phyloP scores from a whole-genome alignment of 2,329 filamentous ascomycete genomes.

The Plectosphaerella plurivora region DNA sequence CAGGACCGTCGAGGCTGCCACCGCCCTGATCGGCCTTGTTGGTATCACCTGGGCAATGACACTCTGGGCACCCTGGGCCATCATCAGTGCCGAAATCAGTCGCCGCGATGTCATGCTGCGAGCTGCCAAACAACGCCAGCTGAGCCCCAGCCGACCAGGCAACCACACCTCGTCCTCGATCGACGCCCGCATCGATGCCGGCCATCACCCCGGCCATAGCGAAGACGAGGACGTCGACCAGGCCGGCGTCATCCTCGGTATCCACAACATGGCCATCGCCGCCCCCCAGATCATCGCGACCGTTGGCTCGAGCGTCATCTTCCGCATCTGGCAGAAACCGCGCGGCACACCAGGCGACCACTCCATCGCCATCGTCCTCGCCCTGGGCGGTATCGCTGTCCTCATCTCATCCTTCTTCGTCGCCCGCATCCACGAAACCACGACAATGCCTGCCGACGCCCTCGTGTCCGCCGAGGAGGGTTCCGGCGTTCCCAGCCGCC shows the following conservation, averaged over 20 bases:
- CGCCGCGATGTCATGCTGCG: slow-evolving; percentile 64
- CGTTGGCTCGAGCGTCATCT: slow-evolving; percentile 76
- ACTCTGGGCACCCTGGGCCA: slow-evolving; percentile 91
- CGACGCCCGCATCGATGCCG: slow-evolving; percentile 11
- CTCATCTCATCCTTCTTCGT: slow-evolving; percentile 73
- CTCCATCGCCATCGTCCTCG: slow-evolving; percentile 81
- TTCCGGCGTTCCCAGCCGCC: slow-evolving; percentile 21
- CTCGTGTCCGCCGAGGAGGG: slow-evolving; percentile 37
- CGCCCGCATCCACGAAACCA: slow-evolving; percentile 60
- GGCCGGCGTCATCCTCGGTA: slow-evolving; percentile 85
- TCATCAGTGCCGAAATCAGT: slow-evolving; percentile 89
- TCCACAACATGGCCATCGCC: slow-evolving; percentile 93
- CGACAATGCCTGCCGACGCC: slow-evolving; percentile 30
- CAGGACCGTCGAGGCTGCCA: slow-evolving; percentile 65
- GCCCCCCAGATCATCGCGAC: slow-evolving; percentile 90
- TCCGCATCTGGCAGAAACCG: slow-evolving; percentile 81
- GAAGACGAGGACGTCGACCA: slow-evolving; percentile 64
- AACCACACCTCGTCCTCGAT: slow-evolving; percentile 10
- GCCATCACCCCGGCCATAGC: slow-evolving; percentile 7
- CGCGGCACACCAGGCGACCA: slow-evolving; percentile 79
- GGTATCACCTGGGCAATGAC: slow-evolving; percentile 91
- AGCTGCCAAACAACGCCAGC: slow-evolving; percentile 13
- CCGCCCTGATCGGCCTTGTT: slow-evolving; percentile 71
- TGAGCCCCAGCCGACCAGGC: background rate
- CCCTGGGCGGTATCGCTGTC: slow-evolving; percentile 77